Percentiles rank a stretch among this genome's conserved stretches.
phyloP scores from a whole-genome alignment of 2,329 filamentous ascomycete species.

The Scedosporium minutisporum region DNA sequence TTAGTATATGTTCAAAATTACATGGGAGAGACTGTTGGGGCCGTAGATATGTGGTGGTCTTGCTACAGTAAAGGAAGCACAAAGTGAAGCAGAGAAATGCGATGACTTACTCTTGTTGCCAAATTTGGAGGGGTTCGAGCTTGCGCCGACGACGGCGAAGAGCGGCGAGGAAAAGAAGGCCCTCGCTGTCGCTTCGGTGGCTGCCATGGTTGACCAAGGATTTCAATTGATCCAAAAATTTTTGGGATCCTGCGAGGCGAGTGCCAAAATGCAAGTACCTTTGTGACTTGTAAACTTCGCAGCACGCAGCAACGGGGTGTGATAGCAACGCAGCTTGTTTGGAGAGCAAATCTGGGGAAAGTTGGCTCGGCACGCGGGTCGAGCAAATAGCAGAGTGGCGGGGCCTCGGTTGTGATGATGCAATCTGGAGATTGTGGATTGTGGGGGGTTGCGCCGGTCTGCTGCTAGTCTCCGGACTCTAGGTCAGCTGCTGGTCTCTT shows the following conservation, averaged over 20 bases:
- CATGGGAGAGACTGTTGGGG: not conserved
- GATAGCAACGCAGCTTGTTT: not conserved
- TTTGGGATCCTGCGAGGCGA: not conserved
- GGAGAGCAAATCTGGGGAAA: not conserved
- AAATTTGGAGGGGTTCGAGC: slow-evolving; percentile 74
- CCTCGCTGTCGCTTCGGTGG: slow-evolving; percentile 62
- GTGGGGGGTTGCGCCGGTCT: no score
- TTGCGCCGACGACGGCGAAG: slow-evolving; percentile 87
- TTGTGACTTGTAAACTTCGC: not conserved
- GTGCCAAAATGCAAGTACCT: not conserved
- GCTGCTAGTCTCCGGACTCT: not conserved
- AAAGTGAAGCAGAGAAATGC: not conserved
- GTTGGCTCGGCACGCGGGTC: not conserved
- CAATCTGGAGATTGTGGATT: not conserved
- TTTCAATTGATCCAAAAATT: not conserved
- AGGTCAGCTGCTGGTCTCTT: not conserved
- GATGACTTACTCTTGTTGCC: slow-evolving; percentile 68
- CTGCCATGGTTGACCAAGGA: slow-evolving; percentile 1
- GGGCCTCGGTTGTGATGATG: not conserved
- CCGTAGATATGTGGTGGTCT: not conserved
- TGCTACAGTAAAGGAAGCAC: slow-evolving; percentile 1
- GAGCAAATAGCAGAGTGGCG: not conserved
- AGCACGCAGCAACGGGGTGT: no score
- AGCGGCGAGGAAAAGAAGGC: slow-evolving; percentile 70
- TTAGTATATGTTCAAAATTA: not conserved